Evolutionary conservation across 2,329 filamentous ascomycete genomes (phyloP), one percentile per base, ranked within the genome.

Genomic region (Penicillium palitans): DNA sequence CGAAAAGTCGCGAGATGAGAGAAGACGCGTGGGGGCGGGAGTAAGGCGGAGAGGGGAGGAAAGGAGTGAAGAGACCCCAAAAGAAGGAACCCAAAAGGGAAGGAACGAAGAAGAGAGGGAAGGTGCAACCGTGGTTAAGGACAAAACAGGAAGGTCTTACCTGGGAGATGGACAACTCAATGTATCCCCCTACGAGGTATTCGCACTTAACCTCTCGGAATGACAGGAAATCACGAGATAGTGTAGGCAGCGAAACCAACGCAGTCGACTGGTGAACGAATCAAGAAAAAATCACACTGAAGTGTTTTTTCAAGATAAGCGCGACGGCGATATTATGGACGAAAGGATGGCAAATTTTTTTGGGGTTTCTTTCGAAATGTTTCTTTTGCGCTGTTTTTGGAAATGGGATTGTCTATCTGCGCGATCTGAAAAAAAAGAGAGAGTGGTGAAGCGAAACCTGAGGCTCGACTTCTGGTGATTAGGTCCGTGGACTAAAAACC

Each of bases 141-240:
- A 49, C 24, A 39, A 6, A 47, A 33, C 15, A 24, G 31, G 9
- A 58, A 46, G 60, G 62, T 61, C 79, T 76, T 82, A 82, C 80
- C 83, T 79, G 85, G 90, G 91, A 96, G 92, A 96, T 90, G 82
- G 91, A 96, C 92, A 96, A 96, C 77, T 88, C 79, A 96, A 96
- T 96, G 92, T 92, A 89, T 96, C 92, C 90, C 66, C 91, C 91
- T 69, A 72, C 66, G 69, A 61, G 57, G 57, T 59, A 33, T 58
- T 59, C 59, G 64, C 60, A 54, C 51, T 24, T 33, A 56, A 58
- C 55, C 46, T 53, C 31, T 40, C 41, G 41, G 39, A 65, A 62
- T 58, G 27, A 27, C 33, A 57, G 25, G 35, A 41, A 55, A 33
- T 45, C 61, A 55, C 40, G 39, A 40, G 52, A 56, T 58, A 60